Evolutionary conservation across 2,329 filamentous ascomycete genomes (phyloP), one percentile per base, ranked within the genome.

Genomic region (Trichoderma sp.): DNA sequence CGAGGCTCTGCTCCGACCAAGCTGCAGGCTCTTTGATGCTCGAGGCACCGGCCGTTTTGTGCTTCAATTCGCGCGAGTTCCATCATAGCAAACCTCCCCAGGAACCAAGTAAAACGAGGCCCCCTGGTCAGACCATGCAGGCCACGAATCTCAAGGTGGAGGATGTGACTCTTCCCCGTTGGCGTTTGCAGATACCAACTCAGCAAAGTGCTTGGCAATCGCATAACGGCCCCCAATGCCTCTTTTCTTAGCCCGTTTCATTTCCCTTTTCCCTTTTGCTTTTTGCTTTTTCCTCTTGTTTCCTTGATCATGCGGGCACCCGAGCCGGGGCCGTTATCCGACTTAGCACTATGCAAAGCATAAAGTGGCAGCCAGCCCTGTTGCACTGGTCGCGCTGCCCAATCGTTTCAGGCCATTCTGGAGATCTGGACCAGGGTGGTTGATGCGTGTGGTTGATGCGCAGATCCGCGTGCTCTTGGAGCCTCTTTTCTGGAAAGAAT

Each of bases 361-460:
- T 69, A 53, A 62, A 53, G 66, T 69, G 17, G 36, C 66, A 53
- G 57, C 23, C 28, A 69, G 66, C 66, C 66, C 66, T 69, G 66
- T 69, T 69, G 57, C 66, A 62, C 57, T 32, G 39, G 57, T 36
- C 30, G 66, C 30, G 39, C 59, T 23, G 55, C 57, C 66, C 66
- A 69, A 69, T 69, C 66, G 66, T 69, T 62, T 69, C 66, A 53
- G 57, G 15, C 66, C 53, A 32, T 62, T 53, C 43, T 62, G 28
- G 28, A 69, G 66, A 69, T 69, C 66, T 34, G 57, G 39, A 26
- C 66, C 66, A 62, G 66, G 66, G 36, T 47, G 39, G 39, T 62
- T 69, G 17, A 69, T 62, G 66, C 66, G 66, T 20, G 64, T 67
- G 64, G 50, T 67, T 67, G 50, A 67, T 67, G 64, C 57, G 57